A percentile compares a stretch with the other conserved stretches of the same genome.
These are phyloP conservation scores for Schoenoplectus tabernaemontani DNA, from an alignment of 202 grass and related monocot genomes.

Conservation along the genomic window DNA sequence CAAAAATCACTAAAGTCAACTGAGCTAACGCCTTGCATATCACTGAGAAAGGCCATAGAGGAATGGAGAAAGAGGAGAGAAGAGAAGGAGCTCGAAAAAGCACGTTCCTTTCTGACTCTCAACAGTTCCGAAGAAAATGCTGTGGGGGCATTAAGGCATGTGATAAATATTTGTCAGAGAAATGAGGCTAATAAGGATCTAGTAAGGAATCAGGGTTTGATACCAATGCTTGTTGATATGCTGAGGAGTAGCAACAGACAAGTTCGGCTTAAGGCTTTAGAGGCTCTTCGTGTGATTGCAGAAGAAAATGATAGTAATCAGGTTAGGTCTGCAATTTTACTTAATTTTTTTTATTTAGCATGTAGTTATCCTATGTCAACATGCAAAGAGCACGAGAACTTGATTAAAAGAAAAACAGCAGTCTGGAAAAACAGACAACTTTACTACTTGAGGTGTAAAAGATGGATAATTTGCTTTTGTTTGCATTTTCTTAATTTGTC, in stretches of 20 bases:
- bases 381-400: slow-evolving; percentile 11
- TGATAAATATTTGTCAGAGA: slow-evolving; percentile 48
- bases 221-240: slow-evolving; percentile 38
- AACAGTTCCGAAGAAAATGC: slow-evolving; percentile 25
- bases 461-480: background rate
- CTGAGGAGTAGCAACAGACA: slow-evolving; percentile 67
- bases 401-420: too few species aligned
- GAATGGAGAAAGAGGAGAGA: slow-evolving; percentile 78
- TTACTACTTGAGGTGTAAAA: background rate
- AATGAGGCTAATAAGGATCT: slow-evolving; percentile 38
- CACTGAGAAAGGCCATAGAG: slow-evolving; percentile 62
- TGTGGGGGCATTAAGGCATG: slow-evolving; percentile 34
- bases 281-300: slow-evolving; percentile 45
- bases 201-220: slow-evolving; percentile 42
- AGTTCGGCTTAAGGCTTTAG: slow-evolving; percentile 47
- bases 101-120: slow-evolving; percentile 1
- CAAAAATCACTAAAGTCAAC: slow-evolving; percentile 44
- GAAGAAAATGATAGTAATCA: slow-evolving; percentile 62
- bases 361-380: background rate
- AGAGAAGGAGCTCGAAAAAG: slow-evolving; percentile 55
- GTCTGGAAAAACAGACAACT: too few species aligned
- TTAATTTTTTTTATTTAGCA: background rate
- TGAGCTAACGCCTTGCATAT: slow-evolving; percentile 47
- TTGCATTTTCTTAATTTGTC: background rate
- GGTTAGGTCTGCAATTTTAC: slow-evolving; percentile 31